Conservation (phyloP, 1,284 basidiomycete genomes). For the Ustilago cynodontis region DNA sequence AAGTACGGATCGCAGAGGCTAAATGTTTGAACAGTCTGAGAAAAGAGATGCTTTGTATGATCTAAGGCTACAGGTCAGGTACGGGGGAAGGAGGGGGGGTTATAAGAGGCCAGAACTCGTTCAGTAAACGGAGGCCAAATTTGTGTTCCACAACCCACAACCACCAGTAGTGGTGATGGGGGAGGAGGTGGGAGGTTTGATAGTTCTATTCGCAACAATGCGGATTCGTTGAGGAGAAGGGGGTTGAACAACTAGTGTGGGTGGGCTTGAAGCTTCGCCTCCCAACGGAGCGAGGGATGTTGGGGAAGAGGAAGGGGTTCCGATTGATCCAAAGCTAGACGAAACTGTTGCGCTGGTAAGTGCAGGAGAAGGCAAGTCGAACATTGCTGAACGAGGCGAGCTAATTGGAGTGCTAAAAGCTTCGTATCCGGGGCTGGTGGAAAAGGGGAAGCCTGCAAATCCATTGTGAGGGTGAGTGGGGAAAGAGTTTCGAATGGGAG, state of each 20-base stretch:
- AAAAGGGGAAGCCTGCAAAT: not conserved
- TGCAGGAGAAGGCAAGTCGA: conserved; percentile 21
- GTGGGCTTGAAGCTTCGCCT: conserved; percentile 9
- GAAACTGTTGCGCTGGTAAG: conserved; percentile 15
- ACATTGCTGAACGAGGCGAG: conserved; percentile 1
- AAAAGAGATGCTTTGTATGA: not conserved
- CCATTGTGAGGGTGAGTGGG: not conserved
- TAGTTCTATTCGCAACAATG: not conserved
- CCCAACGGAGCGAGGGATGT: not conserved
- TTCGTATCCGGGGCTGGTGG: not conserved
- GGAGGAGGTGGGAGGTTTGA: not conserved
- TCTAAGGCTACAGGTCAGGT: conserved; percentile 6
- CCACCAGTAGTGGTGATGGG: not conserved
- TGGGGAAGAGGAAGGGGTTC: conserved; percentile 13
- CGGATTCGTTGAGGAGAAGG: conserved; percentile 33
- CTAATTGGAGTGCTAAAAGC: conserved; percentile 5
- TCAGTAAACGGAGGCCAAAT: conserved; percentile 35
- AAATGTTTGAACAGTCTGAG: not conserved
- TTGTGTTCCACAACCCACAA: conserved; percentile 2
- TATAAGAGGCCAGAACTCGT: conserved; percentile 8
- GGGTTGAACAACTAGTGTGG: conserved; percentile 41
- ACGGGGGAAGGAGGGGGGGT: not conserved
- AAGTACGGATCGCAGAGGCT: not conserved
- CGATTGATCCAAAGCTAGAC: conserved; percentile 1
- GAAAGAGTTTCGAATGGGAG: conserved; percentile 13